Percentiles rank a stretch among this genome's conserved stretches.
Conservation (phyloP, 495 filamentous ascomycete species). For the Trypethelium eluteriae region DNA sequence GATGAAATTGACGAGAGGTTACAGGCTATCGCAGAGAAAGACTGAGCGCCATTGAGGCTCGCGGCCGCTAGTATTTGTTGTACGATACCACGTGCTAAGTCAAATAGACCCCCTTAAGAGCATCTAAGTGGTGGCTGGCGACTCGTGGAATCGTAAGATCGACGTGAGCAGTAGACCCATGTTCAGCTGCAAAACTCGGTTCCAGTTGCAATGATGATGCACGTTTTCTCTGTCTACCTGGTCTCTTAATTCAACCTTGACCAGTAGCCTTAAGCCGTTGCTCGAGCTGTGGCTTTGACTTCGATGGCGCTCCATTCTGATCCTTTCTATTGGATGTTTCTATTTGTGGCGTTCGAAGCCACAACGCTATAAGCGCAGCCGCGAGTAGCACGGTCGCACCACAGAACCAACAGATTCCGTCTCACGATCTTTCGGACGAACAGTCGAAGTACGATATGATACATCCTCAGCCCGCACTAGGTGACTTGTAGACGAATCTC, state of each 20-base stretch:
- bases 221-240: background rate
- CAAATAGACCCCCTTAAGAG: background rate
- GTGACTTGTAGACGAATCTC: background rate
- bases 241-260: background rate
- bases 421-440: background rate
- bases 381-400: background rate
- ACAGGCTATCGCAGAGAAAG: slow-evolving; percentile 97
- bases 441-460: background rate
- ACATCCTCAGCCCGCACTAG: background rate
- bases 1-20: slow-evolving; percentile 97
- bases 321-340: background rate
- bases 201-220: background rate
- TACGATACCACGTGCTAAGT: slow-evolving; percentile 7
- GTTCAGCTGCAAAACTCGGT: slow-evolving; percentile 3
- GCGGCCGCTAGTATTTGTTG: background rate
- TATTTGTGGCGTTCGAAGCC: background rate
- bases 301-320: background rate
- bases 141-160: background rate
- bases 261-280: background rate
- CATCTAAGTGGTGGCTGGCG: background rate
- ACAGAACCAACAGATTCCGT: background rate
- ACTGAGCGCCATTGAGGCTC: slow-evolving; percentile 48
- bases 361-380: slow-evolving; percentile 8
- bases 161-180: background rate
- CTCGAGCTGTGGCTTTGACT: background rate